Base-by-base conservation (phyloP, 805 yeast genomes). In the Myxozyma nipponensis region DNA sequence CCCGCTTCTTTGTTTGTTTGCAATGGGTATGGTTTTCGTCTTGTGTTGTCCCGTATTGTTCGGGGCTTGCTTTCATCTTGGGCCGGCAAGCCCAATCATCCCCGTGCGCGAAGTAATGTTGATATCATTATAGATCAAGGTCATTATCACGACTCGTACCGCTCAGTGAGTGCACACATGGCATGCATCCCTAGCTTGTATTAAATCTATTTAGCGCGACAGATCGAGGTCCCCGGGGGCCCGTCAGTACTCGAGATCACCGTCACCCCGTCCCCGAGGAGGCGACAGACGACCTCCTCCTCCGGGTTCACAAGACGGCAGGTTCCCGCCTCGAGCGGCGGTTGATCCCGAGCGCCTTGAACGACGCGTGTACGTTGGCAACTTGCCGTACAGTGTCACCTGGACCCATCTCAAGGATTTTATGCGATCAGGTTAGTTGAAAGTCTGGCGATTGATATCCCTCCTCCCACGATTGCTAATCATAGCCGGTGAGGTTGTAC, bases 401-500 rank as follows among this genome's bases (percentile, higher is more conserved):
- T 71, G 74, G 74, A 63, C 60, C 43, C 67, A 72, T 23, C 57
- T 70, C 40, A 67, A 69, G 55, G 72, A 68, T 28, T 65, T 67
- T 49, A 67, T 68, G 70, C 50, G 63, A 32, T 63, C 65, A 44
- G 64, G 61, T 60, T 21, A 13, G 56, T n/a, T n/a, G n/a, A n/a
- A n/a, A n/a, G n/a, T n/a, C n/a, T n/a, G n/a, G n/a, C n/a, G 19
- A 13, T 15, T 37, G 40, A 15, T 15, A 13, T 17, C 15, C 13
- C 15, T 15, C n/a, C n/a, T n/a, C n/a, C n/a, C n/a, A n/a, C n/a
- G n/a, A n/a, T n/a, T n/a, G n/a, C n/a, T 35, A 7, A 7, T 17
- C 15, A n/a, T 26, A 56, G 76, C 77, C 36, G 89, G 89, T 39
- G 77, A 74, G 25, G 84, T 89, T 47, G 75, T 82, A 19, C 77